Base-by-base conservation (phyloP, 2,329 filamentous ascomycete species). In the Colletotrichum tanaceti region DNA sequence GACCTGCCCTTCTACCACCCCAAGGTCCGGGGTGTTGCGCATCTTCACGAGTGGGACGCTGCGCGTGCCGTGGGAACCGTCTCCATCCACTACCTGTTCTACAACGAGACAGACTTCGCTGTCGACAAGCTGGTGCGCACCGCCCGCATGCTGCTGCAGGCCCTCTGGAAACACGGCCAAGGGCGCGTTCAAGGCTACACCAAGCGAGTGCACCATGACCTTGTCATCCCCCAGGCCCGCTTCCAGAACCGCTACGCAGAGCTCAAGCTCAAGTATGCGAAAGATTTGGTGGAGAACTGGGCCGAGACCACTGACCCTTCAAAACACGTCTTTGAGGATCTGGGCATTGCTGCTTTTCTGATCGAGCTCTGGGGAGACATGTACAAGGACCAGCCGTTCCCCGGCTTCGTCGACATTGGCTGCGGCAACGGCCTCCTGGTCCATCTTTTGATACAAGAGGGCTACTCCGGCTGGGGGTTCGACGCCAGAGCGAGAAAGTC, bases 241-340 rank as follows among this genome's bases (percentile, higher is more conserved):
- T 90, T 97, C 61, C 95, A 98, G 77, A 89, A 94, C 74, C 94
- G 91, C 0, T 98, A 98, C 77, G 85, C 90, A 0, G 83, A 85
- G 20, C 85, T 99, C 7, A 98, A 98, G 80, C 83, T 87, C 61
- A 91, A 87, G 73, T 94, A 98, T 76, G 93, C 93, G 0, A 86
- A 87, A 22, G 75, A 79, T 1, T 81, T 99, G 14, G 90, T 94
- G 16, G 79, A 87, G n/a, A 82, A 80, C 1, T 99, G 95, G 96
- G 90, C 89, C 16, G 96, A 98, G 81, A 86, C 87, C 59, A 98
- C 94, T 0, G 94, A 97, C 76, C 93, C 94, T 0, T 84, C 84
- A 18, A 99, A 98, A 78, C 94, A 98, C 76, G 93, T 98, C 3
- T 98, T 98, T 78, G 96, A 99, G 77, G 95, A 98, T 76, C 81